phyloP scores from a whole-genome alignment of 179 eudicot species.

The Nepenthes alata region DNA sequence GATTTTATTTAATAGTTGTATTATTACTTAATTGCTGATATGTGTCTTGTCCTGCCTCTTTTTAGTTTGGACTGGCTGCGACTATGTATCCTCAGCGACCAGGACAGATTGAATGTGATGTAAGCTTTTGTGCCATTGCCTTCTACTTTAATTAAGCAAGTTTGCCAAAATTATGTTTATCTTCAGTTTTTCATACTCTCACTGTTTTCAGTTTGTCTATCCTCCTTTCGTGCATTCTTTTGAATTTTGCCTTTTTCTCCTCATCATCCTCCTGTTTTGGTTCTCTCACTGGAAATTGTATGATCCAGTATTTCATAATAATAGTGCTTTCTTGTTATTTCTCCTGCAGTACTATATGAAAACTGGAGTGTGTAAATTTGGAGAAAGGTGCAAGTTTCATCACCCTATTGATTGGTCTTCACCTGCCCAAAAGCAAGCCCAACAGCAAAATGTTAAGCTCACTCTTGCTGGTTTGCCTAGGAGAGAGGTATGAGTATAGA shows the following conservation, averaged over 20 bases:
- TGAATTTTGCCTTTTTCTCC: constrained; percentile 1
- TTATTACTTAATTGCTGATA: too few relatives aligned
- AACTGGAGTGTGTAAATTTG: constrained; percentile 79
- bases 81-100: constrained; percentile 76
- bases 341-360: constrained; percentile 68
- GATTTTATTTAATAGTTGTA: too few relatives aligned
- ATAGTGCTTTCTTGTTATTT: not conserved
- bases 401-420: constrained; percentile 71
- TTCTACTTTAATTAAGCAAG: not conserved
- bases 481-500: constrained; percentile 64
- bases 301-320: not conserved
- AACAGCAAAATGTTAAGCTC: constrained; percentile 47
- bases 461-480: constrained; percentile 94
- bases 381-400: constrained; percentile 73
- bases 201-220: constrained; percentile 3
- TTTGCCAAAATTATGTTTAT: not conserved
- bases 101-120: constrained; percentile 83
- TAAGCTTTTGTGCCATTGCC: constrained; percentile 20
- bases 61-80: constrained; percentile 56
- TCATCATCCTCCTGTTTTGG: not conserved
- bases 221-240: not conserved
- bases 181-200: not conserved
- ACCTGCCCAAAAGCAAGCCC: constrained; percentile 20
- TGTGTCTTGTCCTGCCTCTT: constrained; percentile 5
- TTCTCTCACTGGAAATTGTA: too few relatives aligned